phyloP scores from a whole-genome alignment of 2,329 filamentous ascomycete genomes.

The Exophiala sp. region DNA sequence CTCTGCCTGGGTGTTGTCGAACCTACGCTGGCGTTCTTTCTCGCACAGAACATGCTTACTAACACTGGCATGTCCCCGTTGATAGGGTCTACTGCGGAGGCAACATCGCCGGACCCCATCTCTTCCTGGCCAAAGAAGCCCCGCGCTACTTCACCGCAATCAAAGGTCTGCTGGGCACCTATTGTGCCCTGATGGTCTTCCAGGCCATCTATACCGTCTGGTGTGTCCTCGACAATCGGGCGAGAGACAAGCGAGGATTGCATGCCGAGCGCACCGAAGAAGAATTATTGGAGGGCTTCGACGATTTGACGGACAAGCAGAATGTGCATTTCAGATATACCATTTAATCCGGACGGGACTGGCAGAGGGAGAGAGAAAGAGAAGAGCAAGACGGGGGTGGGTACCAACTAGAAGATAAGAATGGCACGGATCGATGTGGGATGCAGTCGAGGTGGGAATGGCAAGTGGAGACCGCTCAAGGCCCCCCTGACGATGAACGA shows the following conservation, averaged over 20 bases:
- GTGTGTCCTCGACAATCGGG: slow-evolving; percentile 19
- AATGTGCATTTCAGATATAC: slow-evolving; percentile 36
- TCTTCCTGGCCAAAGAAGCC: slow-evolving; percentile 42
- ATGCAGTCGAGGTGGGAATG: too few relatives aligned
- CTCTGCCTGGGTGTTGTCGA: too few relatives aligned
- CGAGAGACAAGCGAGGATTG: slow-evolving; percentile 11
- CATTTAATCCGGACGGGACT: slow-evolving; percentile 21
- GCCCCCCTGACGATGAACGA: too few relatives aligned
- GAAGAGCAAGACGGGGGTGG: too few relatives aligned
- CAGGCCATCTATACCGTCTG: slow-evolving; percentile 27
- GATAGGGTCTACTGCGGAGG: slow-evolving; percentile 43
- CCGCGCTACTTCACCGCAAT: slow-evolving; percentile 44
- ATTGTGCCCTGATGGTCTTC: slow-evolving; percentile 40
- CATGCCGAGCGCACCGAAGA: slow-evolving; percentile 10
- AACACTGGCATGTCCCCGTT: background rate
- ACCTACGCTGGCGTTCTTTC: too few relatives aligned
- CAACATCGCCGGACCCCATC: slow-evolving; percentile 46
- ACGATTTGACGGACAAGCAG: slow-evolving; percentile 36
- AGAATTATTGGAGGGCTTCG: slow-evolving; percentile 33
- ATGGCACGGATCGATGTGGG: too few relatives aligned
- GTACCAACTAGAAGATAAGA: too few relatives aligned
- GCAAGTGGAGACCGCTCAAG: too few relatives aligned
- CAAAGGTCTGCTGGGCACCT: slow-evolving; percentile 41
- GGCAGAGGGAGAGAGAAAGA: too few relatives aligned
- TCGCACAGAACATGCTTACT: background rate